Evolutionary conservation across 1,139 yeast species (phyloP).

Genomic region (Magnusiomyces magnusii): DNA sequence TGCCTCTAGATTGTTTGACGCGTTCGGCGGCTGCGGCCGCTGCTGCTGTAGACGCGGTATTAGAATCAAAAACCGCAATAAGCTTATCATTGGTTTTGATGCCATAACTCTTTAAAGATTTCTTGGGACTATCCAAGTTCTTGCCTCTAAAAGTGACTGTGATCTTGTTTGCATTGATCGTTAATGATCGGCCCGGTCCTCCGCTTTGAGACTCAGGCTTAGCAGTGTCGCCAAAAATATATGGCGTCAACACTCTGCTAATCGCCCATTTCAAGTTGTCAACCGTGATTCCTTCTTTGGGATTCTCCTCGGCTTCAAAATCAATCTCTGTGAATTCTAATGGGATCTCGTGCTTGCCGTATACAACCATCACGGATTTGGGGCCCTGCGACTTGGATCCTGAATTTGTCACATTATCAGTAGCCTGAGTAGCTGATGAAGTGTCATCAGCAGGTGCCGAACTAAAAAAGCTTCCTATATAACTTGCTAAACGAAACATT

Average conservation of each 20-base stretch:
- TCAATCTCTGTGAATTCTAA: slow-evolving; percentile 15
- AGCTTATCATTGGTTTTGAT: background rate
- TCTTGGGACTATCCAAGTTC: slow-evolving; percentile 25
- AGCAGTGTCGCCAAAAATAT: slow-evolving; percentile 8
- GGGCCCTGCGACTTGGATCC: background rate
- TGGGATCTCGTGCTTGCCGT: slow-evolving; percentile 10
- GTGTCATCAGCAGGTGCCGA: background rate
- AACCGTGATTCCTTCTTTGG: slow-evolving; percentile 15
- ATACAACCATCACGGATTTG: background rate
- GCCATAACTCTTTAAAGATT: slow-evolving; percentile 3
- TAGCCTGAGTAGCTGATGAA: background rate
- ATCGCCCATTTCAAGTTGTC: slow-evolving; percentile 12
- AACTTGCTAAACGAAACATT: too few relatives aligned
- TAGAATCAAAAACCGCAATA: background rate
- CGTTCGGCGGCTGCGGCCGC: slow-evolving; percentile 8
- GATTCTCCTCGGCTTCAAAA: slow-evolving; percentile 12
- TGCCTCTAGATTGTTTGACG: background rate
- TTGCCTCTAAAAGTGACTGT: slow-evolving; percentile 31
- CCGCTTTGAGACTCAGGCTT: slow-evolving; percentile 3
- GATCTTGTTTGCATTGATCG: slow-evolving; percentile 23
- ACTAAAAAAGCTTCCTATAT: background rate
- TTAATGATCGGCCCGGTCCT: slow-evolving; percentile 1
- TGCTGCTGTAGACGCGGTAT: background rate
- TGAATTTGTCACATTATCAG: background rate
- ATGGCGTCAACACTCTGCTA: slow-evolving; percentile 14